phyloP scores from a whole-genome alignment of 352 stramenopile genomes.

The Globisporangium apiculatum region DNA sequence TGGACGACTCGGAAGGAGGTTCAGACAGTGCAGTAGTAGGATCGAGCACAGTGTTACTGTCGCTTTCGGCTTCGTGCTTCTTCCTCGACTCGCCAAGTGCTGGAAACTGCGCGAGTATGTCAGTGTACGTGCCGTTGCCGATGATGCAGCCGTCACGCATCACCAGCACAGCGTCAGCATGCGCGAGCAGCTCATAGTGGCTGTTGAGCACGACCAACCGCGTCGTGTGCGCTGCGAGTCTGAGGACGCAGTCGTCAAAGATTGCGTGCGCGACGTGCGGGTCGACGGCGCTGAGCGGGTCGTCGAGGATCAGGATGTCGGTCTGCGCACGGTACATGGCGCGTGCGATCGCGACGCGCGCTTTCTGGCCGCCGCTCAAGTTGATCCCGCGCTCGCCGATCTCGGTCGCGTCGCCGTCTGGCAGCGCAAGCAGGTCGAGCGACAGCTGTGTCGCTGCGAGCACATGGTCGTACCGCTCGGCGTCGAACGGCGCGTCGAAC shows the following conservation, averaged over 20 bases:
- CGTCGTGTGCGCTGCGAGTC: slow-evolving; percentile 50
- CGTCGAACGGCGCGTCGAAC: slow-evolving; percentile 42
- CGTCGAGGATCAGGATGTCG: slow-evolving; percentile 93
- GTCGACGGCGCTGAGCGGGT: slow-evolving; percentile 92
- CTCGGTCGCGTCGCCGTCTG: slow-evolving; percentile 48
- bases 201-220: slow-evolving; percentile 91
- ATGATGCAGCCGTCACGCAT: slow-evolving; percentile 70
- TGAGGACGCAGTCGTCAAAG: slow-evolving; percentile 84
- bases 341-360: slow-evolving; percentile 83
- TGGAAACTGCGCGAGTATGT: slow-evolving; percentile 30
- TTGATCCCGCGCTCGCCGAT: slow-evolving; percentile 60
- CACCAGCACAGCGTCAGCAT: slow-evolving; percentile 45
- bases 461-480: slow-evolving; percentile 24
- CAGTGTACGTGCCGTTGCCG: slow-evolving; percentile 67
- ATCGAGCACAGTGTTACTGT: no score
- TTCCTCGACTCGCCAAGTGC: no score
- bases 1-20: no score
- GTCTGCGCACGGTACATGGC: slow-evolving; percentile 84
- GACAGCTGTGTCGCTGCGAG: slow-evolving; percentile 29
- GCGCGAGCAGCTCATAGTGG: slow-evolving; percentile 84
- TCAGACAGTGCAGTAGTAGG: no score
- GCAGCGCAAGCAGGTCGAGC: slow-evolving; percentile 33
- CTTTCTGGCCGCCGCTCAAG: slow-evolving; percentile 55
- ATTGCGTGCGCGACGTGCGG: slow-evolving; percentile 91
- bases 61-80: no score